These are phyloP conservation scores for Aspergillus vadensis DNA, from an alignment of 2,329 filamentous ascomycete species.

Conservation along the genomic window DNA sequence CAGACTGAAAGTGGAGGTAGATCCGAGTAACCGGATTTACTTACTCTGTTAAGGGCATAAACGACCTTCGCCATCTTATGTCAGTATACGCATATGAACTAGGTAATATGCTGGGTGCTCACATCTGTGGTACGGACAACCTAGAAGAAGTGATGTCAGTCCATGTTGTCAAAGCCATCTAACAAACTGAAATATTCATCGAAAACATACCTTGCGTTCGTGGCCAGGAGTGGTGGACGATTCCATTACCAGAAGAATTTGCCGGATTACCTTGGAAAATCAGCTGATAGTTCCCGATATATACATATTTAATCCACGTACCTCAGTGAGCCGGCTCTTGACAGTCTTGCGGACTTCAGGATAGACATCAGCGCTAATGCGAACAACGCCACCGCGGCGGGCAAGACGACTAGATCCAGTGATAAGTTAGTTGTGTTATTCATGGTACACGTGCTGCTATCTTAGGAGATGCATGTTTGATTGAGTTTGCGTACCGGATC, in stretches of 20 bases:
- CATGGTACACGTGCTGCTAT: neutral
- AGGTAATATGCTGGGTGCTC: conserved; percentile 1
- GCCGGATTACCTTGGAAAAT: conserved; percentile 24
- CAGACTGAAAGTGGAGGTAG: neutral
- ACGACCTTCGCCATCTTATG: conserved; percentile 13
- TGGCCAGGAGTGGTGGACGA: conserved; percentile 5
- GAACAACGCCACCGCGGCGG: conserved; percentile 36
- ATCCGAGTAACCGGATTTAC: neutral
- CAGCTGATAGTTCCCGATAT: neutral
- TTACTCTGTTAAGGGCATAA: conserved; percentile 18
- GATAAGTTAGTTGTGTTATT: neutral
- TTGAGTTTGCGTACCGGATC: conserved; percentile 29
- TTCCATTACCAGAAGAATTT: conserved; percentile 28
- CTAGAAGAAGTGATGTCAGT: conserved; percentile 1
- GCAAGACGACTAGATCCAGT: conserved; percentile 34
- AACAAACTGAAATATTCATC: neutral
- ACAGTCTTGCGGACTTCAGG: conserved; percentile 27
- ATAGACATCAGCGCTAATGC: conserved; percentile 36
- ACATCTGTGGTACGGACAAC: conserved; percentile 20
- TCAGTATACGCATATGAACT: no score
- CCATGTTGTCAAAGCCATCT: no score
- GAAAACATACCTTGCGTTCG: conserved; percentile 18
- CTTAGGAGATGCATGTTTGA: neutral
- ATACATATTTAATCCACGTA: conserved; percentile 14
- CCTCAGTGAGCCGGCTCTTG: conserved; percentile 22